A percentile compares a stretch with the other conserved stretches of the same genome.
Conservation (phyloP, 1,139 yeast genomes). For the Suhomyces taliae region DNA sequence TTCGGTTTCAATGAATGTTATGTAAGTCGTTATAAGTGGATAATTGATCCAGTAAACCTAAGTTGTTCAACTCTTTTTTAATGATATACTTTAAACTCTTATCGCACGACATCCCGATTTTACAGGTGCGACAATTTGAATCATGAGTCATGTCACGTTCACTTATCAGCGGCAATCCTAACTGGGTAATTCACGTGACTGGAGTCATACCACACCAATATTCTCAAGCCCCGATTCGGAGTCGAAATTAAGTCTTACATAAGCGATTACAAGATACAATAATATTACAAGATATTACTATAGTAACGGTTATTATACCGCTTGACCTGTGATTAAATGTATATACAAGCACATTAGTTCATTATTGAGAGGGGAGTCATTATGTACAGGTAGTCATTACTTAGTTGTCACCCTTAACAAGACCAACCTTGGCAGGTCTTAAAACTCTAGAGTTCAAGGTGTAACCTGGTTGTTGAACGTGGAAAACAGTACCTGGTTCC, state of each 20-base stretch:
- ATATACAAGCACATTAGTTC: conserved; percentile 9
- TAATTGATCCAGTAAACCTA: no score
- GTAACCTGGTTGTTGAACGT: conserved; percentile 90
- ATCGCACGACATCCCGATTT: not conserved
- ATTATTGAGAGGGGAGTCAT: conserved; percentile 3
- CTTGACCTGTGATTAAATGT: conserved; percentile 6
- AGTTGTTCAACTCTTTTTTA: no score
- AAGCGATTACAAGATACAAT: not conserved
- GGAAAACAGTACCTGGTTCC: conserved; percentile 91
- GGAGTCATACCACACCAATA: no score
- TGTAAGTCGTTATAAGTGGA: no score
- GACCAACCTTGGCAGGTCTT: conserved; percentile 96
- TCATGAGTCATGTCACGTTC: conserved; percentile 6
- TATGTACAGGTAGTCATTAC: conserved; percentile 9
- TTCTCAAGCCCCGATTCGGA: not conserved
- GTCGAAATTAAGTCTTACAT: not conserved
- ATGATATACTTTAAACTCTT: no score
- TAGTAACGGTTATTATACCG: not conserved
- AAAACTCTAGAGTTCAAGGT: conserved; percentile 83
- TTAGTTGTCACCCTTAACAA: conserved; percentile 58
- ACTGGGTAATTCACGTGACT: not conserved
- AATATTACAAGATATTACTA: no score
- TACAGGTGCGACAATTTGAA: conserved; percentile 2
- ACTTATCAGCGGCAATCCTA: conserved; percentile 4
- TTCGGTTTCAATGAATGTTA: no score